A percentile compares a stretch with the other conserved stretches of the same genome.
These are phyloP conservation scores for Penicillium cosmopolitanum DNA, from an alignment of 495 filamentous ascomycete species.

Conservation along the genomic window DNA sequence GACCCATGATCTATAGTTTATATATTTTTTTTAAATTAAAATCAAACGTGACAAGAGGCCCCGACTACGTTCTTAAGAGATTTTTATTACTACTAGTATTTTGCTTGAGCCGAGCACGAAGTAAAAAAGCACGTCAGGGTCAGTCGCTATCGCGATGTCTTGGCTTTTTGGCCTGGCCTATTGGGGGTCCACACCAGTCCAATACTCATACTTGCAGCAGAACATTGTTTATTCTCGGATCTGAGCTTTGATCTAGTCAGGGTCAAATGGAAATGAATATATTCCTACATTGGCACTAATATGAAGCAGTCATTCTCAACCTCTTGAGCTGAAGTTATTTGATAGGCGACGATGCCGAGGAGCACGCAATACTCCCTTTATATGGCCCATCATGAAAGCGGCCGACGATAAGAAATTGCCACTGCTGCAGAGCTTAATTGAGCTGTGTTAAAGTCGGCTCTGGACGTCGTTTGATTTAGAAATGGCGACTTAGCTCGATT, in stretches of 20 bases:
- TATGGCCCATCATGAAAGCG: constrained; percentile 10
- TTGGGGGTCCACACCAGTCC: neutral
- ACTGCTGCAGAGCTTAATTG: neutral
- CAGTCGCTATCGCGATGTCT: constrained; percentile 22
- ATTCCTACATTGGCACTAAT: too few relatives aligned
- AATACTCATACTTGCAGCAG: neutral
- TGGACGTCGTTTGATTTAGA: too few relatives aligned
- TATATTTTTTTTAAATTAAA: neutral
- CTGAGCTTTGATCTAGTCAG: too few relatives aligned
- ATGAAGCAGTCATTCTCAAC: too few relatives aligned
- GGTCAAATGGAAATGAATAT: too few relatives aligned
- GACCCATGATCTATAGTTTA: constrained; percentile 15
- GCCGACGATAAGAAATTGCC: neutral
- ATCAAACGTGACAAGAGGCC: neutral
- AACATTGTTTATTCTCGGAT: neutral
- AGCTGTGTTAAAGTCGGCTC: too few relatives aligned
- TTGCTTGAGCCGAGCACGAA: neutral
- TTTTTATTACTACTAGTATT: neutral
- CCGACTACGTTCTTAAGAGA: neutral
- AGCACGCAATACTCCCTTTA: constrained; percentile 25
- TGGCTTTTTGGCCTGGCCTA: neutral
- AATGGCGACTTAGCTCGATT: neutral
- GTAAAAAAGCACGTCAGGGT: constrained; percentile 21
- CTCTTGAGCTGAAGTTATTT: too few relatives aligned
- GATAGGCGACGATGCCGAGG: neutral